Evolutionary conservation across 2,329 filamentous ascomycete species (phyloP).

Genomic region (Diaporthe sp.): DNA sequence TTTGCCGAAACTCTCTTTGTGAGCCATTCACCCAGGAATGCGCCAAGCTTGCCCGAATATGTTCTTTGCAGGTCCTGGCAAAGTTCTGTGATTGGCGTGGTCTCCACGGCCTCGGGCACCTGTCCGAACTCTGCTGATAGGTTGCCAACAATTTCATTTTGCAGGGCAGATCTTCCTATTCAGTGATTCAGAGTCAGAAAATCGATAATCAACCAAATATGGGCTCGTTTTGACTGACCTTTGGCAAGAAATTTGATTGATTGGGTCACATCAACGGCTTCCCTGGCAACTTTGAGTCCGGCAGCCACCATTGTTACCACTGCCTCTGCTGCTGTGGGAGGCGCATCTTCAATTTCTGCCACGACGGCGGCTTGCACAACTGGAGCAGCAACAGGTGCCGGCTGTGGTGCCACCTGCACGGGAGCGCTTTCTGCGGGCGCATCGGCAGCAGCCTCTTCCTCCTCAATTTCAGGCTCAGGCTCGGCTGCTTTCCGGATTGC

Average conservation of each 20-base stretch:
- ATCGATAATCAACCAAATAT: neutral
- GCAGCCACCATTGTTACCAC: conserved; percentile 5
- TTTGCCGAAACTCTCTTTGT: conserved; percentile 4
- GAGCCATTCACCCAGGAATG: neutral
- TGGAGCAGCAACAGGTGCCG: neutral
- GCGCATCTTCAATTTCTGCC: neutral
- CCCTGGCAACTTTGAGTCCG: neutral
- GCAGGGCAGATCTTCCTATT: neutral
- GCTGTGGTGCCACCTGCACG: neutral
- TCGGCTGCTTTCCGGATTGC: neutral
- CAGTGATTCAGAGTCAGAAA: neutral
- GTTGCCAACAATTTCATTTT: conserved; percentile 10
- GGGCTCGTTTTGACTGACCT: neutral
- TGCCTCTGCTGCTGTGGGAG: neutral
- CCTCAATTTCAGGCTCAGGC: neutral
- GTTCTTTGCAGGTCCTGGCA: conserved; percentile 11
- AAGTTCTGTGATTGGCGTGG: neutral
- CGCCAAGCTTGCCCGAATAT: conserved; percentile 2
- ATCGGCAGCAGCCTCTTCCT: neutral
- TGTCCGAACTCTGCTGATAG: neutral
- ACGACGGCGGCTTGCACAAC: neutral
- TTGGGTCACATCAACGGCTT: neutral
- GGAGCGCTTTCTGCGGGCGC: neutral
- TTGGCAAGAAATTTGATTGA: conserved; percentile 1
- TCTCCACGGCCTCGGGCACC: neutral